Evolutionary conservation across 495 filamentous ascomycete species (phyloP).

Genomic region (Viridothelium virens): DNA sequence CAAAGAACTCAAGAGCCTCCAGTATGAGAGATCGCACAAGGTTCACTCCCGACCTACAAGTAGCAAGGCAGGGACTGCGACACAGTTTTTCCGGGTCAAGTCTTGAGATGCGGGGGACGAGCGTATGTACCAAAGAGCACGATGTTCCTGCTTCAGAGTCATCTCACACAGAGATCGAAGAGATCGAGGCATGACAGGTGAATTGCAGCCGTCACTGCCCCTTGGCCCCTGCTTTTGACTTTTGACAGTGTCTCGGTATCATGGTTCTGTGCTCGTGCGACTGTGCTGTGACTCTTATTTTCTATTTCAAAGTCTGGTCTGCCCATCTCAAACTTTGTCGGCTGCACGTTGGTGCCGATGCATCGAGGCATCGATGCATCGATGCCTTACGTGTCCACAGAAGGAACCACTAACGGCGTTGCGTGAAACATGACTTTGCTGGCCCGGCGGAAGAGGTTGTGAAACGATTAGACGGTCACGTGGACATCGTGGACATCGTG

Average conservation of each 20-base stretch:
- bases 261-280: background rate
- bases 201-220: background rate
- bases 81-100: background rate
- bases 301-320: background rate
- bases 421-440: conserved; percentile 10
- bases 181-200: background rate
- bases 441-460: conserved; percentile 6
- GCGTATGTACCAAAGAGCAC: background rate
- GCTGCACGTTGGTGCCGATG: background rate
- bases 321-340: background rate
- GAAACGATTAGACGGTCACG: background rate
- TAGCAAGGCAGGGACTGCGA: no score
- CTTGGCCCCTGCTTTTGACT: background rate
- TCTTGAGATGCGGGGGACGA: background rate
- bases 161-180: background rate
- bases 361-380: background rate
- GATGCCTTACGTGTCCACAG: conserved; percentile 6
- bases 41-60: background rate
- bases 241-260: background rate
- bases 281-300: background rate
- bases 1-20: background rate
- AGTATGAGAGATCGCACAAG: background rate
- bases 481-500: background rate
- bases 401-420: background rate
- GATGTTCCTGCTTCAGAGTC: background rate